These are phyloP conservation scores for Spiromastix sp. DNA, from an alignment of 2,329 filamentous ascomycete species.

Conservation along the genomic window DNA sequence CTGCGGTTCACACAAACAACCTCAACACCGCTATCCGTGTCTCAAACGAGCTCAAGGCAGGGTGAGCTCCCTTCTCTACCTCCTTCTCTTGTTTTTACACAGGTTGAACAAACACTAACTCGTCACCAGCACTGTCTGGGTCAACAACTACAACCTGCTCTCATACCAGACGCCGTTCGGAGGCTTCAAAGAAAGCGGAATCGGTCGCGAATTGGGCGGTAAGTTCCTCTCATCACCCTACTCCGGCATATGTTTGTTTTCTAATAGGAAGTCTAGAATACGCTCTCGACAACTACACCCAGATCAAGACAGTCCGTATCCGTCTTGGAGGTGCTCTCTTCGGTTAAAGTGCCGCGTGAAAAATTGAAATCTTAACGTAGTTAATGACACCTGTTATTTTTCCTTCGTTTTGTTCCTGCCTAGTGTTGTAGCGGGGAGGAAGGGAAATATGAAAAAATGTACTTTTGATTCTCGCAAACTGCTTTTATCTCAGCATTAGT, in stretches of 20 bases:
- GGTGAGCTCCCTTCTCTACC: conserved; percentile 45
- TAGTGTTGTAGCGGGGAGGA: background rate
- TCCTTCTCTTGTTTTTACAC: conserved; percentile 7
- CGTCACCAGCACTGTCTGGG: conserved; percentile 43
- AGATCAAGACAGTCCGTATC: conserved; percentile 38
- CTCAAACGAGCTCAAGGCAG: conserved; percentile 59
- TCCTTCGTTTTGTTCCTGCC: background rate
- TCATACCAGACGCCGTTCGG: conserved; percentile 47
- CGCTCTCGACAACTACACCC: conserved; percentile 40
- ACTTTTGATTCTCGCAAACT: no score
- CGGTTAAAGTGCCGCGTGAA: conserved; percentile 28
- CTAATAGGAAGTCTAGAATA: conserved; percentile 22
- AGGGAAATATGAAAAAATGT: no score
- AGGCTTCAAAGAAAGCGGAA: conserved; percentile 35
- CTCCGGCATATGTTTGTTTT: background rate
- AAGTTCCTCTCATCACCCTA: conserved; percentile 2
- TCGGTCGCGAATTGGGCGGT: conserved; percentile 36
- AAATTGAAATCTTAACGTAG: background rate
- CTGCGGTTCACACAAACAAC: conserved; percentile 64
- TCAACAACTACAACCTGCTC: conserved; percentile 63
- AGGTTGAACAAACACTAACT: conserved; percentile 5
- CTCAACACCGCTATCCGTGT: conserved; percentile 68
- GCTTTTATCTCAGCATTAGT: no score
- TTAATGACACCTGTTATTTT: background rate
- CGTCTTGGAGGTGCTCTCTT: conserved; percentile 36